These are phyloP conservation scores for Spinacia oleracea DNA, from an alignment of 179 eudicot species.

Conservation along the genomic window DNA sequence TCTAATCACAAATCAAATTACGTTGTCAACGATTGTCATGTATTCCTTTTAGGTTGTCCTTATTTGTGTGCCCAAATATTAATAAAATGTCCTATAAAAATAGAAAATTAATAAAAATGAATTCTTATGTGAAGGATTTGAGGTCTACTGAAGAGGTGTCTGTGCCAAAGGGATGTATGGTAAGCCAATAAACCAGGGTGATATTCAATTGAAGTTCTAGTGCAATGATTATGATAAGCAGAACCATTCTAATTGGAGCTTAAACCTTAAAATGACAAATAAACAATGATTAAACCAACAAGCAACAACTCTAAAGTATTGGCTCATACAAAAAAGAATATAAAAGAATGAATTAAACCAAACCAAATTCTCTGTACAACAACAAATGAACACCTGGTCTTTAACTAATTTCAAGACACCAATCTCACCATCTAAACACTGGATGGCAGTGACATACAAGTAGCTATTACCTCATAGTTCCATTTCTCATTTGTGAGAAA, in stretches of 20 bases:
- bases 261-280: neutral
- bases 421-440: neutral
- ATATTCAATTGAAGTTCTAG: no score
- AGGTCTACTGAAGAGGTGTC: no score
- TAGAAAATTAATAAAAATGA: no score
- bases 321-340: neutral
- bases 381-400: neutral
- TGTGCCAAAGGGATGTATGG: no score
- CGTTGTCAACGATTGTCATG: no score
- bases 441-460: neutral
- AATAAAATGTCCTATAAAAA: no score
- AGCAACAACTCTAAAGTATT: neutral
- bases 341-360: constrained; percentile 1
- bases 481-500: constrained; percentile 26
- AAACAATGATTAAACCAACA: neutral
- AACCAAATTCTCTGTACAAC: constrained; percentile 5
- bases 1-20: no score
- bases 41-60: no score
- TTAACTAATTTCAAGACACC: neutral
- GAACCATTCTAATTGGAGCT: neutral
- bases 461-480: neutral
- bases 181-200: no score
- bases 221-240: neutral
- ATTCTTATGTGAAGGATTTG: no score
- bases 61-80: no score